Evolutionary conservation across 148 eudicot genomes (phyloP).

Genomic region (Rhododendron mucronatum): DNA sequence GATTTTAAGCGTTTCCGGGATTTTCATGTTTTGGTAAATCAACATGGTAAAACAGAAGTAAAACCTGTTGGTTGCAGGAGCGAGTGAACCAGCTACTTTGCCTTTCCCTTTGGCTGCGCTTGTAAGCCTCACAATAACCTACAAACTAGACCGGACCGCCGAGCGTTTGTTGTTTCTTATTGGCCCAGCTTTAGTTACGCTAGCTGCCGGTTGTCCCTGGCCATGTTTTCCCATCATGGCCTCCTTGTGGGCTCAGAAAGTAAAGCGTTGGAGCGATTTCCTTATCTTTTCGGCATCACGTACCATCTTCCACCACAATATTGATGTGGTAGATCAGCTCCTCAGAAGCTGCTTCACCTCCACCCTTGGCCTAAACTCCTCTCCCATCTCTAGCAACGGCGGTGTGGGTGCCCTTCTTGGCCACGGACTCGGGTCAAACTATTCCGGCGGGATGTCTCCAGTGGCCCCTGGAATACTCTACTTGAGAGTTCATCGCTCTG

Average conservation of each 20-base stretch:
- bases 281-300: constrained; percentile 78
- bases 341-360: constrained; percentile 68
- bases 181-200: constrained; percentile 66
- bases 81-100: constrained; percentile 61
- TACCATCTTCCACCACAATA: constrained; percentile 80
- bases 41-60: background rate
- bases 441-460: constrained; percentile 59
- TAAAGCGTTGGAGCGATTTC: constrained; percentile 92
- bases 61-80: constrained; percentile 44
- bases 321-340: constrained; percentile 77
- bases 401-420: constrained; percentile 95
- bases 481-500: constrained; percentile 62
- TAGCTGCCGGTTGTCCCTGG: constrained; percentile 94
- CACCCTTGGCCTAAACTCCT: constrained; percentile 52
- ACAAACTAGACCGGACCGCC: constrained; percentile 66
- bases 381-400: constrained; percentile 41
- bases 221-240: constrained; percentile 92
- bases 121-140: constrained; percentile 90
- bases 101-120: constrained; percentile 93
- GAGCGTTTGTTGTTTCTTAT: constrained; percentile 68
- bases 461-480: constrained; percentile 95
- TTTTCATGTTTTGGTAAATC: background rate
- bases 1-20: background rate
- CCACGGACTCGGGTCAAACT: constrained; percentile 75
- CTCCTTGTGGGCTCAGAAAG: constrained; percentile 93